These are phyloP conservation scores for Lyophyllum shimeji DNA, from an alignment of 768 basidiomycete species.

Conservation along the genomic window DNA sequence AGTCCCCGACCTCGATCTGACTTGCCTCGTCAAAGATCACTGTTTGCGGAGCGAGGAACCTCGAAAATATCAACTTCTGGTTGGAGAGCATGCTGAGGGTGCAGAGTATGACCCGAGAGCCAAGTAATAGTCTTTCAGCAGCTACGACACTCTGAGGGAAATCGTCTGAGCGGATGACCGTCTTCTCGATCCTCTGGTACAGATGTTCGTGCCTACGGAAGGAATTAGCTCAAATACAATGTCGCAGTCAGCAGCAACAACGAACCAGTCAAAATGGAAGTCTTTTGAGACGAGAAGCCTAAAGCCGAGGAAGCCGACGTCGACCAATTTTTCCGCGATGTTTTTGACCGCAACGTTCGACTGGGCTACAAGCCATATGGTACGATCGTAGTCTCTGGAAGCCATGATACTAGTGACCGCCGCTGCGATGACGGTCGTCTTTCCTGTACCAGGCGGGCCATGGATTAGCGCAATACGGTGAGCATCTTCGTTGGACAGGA, in stretches of 20 bases:
- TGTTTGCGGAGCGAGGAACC: slow-evolving; percentile 34
- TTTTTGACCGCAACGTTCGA: slow-evolving; percentile 82
- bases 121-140: slow-evolving; percentile 27
- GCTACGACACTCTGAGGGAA: slow-evolving; percentile 22
- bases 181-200: slow-evolving; percentile 45
- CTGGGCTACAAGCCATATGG: slow-evolving; percentile 69
- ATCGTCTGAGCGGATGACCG: slow-evolving; percentile 47
- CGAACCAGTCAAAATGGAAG: slow-evolving; percentile 66
- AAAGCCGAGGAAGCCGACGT: slow-evolving; percentile 46
- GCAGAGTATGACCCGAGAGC: slow-evolving; percentile 58
- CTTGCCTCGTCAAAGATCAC: slow-evolving; percentile 56
- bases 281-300: slow-evolving; percentile 63
- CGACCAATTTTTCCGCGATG: slow-evolving; percentile 68
- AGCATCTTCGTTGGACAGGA: slow-evolving; percentile 30
- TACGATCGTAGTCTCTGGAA: slow-evolving; percentile 22
- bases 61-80: slow-evolving; percentile 22
- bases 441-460: slow-evolving; percentile 65
- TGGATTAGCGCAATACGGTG: slow-evolving; percentile 35
- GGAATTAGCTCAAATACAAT: background rate
- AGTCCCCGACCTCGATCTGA: slow-evolving; percentile 52
- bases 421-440: slow-evolving; percentile 61
- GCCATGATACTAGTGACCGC: slow-evolving; percentile 36
- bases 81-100: slow-evolving; percentile 66
- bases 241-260: background rate
- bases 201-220: slow-evolving; percentile 69